phyloP scores from a whole-genome alignment of 2,329 filamentous ascomycete species.

The Nannizziopsis arthrosporioides region DNA sequence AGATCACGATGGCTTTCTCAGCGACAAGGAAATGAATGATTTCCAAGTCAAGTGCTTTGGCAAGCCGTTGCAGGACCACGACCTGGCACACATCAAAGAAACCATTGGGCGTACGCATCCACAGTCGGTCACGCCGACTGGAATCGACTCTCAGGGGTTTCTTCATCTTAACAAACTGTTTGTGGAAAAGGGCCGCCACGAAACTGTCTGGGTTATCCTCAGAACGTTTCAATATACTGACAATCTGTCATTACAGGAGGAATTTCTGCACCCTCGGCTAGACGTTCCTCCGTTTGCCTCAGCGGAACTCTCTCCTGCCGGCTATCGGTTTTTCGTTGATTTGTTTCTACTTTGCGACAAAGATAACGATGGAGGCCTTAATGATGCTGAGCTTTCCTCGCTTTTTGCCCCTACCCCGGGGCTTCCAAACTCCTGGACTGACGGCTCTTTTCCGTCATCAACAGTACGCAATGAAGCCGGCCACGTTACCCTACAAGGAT shows the following conservation, averaged over 20 bases:
- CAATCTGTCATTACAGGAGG: conserved; percentile 81
- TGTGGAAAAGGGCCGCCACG: conserved; percentile 91
- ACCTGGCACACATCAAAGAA: conserved; percentile 81
- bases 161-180: conserved; percentile 89
- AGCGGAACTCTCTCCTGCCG: conserved; percentile 82
- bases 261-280: conserved; percentile 82
- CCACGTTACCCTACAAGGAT: conserved; percentile 89
- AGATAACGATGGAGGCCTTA: conserved; percentile 91
- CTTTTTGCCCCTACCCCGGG: conserved; percentile 90
- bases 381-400: conserved; percentile 69
- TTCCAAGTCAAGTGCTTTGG: conserved; percentile 91
- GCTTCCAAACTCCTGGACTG: conserved; percentile 72
- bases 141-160: conserved; percentile 74
- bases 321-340: conserved; percentile 96
- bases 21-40: conserved; percentile 76
- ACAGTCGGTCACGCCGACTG: conserved; percentile 51
- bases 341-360: conserved; percentile 91
- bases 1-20: conserved; percentile 87
- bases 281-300: conserved; percentile 88
- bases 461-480: conserved; percentile 93
- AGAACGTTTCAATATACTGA: conserved; percentile 94
- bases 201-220: conserved; percentile 96
- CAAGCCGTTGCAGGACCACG: conserved; percentile 66
- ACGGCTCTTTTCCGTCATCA: conserved; percentile 80
- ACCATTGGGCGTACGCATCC: conserved; percentile 63